Conservation (phyloP, 331 rosid genomes). For the Dryas integrifolia region DNA sequence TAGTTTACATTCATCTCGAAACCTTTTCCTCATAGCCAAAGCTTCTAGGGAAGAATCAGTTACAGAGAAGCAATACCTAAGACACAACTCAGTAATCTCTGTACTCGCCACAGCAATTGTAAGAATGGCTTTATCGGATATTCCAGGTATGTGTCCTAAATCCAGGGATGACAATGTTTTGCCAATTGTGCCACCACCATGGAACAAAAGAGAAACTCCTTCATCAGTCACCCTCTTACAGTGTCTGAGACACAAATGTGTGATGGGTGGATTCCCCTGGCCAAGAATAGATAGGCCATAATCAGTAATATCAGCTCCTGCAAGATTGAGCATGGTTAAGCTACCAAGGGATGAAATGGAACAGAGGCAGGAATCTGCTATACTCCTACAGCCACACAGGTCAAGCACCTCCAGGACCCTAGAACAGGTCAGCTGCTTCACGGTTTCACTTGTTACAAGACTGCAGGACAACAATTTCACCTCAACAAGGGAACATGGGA, state of each 20-base stretch:
- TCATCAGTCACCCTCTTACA: conserved; percentile 35
- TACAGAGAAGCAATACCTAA: conserved; percentile 30
- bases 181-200: conserved; percentile 28
- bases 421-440: conserved; percentile 31
- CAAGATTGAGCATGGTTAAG: conserved; percentile 27
- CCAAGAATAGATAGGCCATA: conserved; percentile 27
- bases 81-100: conserved; percentile 27
- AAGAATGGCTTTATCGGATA: conserved; percentile 29
- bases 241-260: conserved; percentile 30
- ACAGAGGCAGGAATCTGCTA: conserved; percentile 33
- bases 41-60: conserved; percentile 27
- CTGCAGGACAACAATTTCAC: conserved; percentile 30
- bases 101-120: conserved; percentile 22
- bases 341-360: conserved; percentile 22
- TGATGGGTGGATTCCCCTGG: conserved; percentile 21
- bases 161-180: conserved; percentile 31
- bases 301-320: conserved; percentile 31
- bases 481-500: conserved; percentile 28
- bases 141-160: conserved; percentile 35
- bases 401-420: conserved; percentile 31
- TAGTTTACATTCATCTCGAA: conserved; percentile 16
- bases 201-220: conserved; percentile 25
- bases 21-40: conserved; percentile 27
- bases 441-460: conserved; percentile 34
- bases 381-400: conserved; percentile 38